Conservation (phyloP, 352 stramenopile genomes). For the Phytophthora palmivora region DNA sequence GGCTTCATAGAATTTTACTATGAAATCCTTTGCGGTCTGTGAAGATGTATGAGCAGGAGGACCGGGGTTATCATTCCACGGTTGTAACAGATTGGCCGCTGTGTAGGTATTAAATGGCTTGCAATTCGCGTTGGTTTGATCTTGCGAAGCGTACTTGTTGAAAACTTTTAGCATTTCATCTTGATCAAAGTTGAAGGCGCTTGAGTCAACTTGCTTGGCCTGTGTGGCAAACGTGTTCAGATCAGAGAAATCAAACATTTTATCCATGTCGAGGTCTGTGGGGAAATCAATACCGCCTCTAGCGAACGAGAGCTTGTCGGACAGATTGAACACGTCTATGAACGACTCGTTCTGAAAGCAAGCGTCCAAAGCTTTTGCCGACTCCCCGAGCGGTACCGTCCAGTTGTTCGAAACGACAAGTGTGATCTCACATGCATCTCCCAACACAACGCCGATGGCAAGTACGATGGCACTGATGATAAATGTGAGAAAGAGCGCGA, state of each 20-base stretch:
- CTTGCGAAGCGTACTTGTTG: slow-evolving; percentile 41
- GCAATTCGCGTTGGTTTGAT: slow-evolving; percentile 17
- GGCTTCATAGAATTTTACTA: slow-evolving; percentile 1
- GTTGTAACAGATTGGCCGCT: slow-evolving; percentile 32
- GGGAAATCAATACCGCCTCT: slow-evolving; percentile 65
- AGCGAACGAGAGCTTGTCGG: slow-evolving; percentile 63
- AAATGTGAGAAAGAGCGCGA: slow-evolving; percentile 70
- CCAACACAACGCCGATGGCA: slow-evolving; percentile 60
- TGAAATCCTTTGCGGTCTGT: slow-evolving; percentile 6
- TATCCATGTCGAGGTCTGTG: slow-evolving; percentile 25
- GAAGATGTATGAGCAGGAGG: not conserved
- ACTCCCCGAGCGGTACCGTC: slow-evolving; percentile 58
- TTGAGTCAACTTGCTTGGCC: slow-evolving; percentile 28
- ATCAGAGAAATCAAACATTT: slow-evolving; percentile 56
- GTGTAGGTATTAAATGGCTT: slow-evolving; percentile 25
- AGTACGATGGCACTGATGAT: slow-evolving; percentile 65
- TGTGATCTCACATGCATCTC: slow-evolving; percentile 67
- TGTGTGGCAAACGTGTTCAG: slow-evolving; percentile 43
- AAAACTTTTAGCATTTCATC: slow-evolving; percentile 16
- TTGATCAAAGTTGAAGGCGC: slow-evolving; percentile 37
- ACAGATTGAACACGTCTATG: slow-evolving; percentile 66
- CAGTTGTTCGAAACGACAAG: slow-evolving; percentile 58
- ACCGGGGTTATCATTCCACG: slow-evolving; percentile 38
- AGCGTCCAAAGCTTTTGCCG: slow-evolving; percentile 57
- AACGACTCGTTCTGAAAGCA: slow-evolving; percentile 73